Percentiles rank a stretch among this genome's conserved stretches.
Evolutionary conservation across 2,329 filamentous ascomycete genomes (phyloP).

Genomic region (Pseudocercospora fuligena): DNA sequence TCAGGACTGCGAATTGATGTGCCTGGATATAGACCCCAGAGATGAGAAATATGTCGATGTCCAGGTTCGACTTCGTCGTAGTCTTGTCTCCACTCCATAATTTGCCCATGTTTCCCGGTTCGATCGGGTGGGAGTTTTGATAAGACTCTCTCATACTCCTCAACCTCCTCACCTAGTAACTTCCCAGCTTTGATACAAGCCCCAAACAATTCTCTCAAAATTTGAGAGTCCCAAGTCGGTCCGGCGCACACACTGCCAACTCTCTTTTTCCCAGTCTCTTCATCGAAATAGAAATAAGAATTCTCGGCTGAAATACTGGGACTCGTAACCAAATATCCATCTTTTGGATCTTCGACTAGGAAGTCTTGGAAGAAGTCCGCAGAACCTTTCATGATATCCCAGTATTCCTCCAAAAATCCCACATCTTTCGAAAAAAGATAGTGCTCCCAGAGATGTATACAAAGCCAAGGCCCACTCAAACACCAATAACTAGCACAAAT

Average conservation of each 20-base stretch:
- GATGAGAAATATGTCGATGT: conserved; percentile 4
- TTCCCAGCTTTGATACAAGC: background rate
- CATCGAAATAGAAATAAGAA: background rate
- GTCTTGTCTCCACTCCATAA: conserved; percentile 4
- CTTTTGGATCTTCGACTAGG: background rate
- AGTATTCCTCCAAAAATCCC: background rate
- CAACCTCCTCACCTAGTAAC: background rate
- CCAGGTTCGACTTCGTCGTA: background rate
- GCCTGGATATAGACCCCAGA: conserved; percentile 6
- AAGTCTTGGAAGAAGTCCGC: background rate
- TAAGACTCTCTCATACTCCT: background rate
- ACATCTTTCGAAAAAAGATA: background rate
- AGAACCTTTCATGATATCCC: background rate
- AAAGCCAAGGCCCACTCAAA: background rate
- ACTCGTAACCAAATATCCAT: background rate
- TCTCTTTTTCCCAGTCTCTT: background rate
- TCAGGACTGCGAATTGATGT: background rate
- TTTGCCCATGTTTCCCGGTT: background rate
- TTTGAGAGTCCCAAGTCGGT: conserved; percentile 10
- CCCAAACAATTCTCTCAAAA: conserved; percentile 4
- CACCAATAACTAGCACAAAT: conserved; percentile 9
- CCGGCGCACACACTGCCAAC: background rate
- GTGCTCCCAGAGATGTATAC: background rate
- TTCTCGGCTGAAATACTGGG: background rate
- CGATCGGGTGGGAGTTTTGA: background rate